These are phyloP conservation scores for Ambrosiella xylebori DNA, from an alignment of 2,329 filamentous ascomycete species.

Conservation along the genomic window DNA sequence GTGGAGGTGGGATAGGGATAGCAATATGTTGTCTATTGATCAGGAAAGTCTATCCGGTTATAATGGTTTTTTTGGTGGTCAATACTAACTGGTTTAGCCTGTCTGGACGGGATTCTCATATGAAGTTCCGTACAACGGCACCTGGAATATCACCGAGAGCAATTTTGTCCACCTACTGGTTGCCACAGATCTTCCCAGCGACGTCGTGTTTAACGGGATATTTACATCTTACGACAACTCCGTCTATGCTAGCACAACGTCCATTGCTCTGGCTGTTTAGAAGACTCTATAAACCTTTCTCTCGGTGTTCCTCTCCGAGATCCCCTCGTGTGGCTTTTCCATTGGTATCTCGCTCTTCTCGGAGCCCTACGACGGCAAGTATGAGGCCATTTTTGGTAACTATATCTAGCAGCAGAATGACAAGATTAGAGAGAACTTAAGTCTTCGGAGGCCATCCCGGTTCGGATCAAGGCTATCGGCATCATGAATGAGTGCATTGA, in stretches of 20 bases:
- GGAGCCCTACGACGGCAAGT: constrained; percentile 55
- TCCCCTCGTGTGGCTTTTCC: constrained; percentile 30
- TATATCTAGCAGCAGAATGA: constrained; percentile 45
- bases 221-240: background rate
- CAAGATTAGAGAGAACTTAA: constrained; percentile 19
- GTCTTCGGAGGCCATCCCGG: constrained; percentile 27
- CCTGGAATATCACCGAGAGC: constrained; percentile 30
- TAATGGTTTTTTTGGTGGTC: background rate
- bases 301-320: constrained; percentile 39
- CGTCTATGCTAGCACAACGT: constrained; percentile 17
- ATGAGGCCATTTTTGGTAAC: constrained; percentile 46
- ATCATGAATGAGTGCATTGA: constrained; percentile 60
- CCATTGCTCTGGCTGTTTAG: constrained; percentile 43
- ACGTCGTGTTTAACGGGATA: constrained; percentile 15
- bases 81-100: constrained; percentile 23
- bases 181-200: constrained; percentile 18
- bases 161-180: constrained; percentile 22
- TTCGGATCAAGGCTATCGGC: constrained; percentile 42
- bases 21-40: constrained; percentile 40
- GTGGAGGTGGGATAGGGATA: constrained; percentile 47
- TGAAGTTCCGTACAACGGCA: constrained; percentile 45
- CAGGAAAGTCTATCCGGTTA: constrained; percentile 23
- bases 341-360: constrained; percentile 41
- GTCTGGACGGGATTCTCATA: constrained; percentile 54
- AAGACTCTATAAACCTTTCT: constrained; percentile 48